phyloP scores from a whole-genome alignment of 805 yeast genomes.

The Zygosaccharomyces pseudorouxii region DNA sequence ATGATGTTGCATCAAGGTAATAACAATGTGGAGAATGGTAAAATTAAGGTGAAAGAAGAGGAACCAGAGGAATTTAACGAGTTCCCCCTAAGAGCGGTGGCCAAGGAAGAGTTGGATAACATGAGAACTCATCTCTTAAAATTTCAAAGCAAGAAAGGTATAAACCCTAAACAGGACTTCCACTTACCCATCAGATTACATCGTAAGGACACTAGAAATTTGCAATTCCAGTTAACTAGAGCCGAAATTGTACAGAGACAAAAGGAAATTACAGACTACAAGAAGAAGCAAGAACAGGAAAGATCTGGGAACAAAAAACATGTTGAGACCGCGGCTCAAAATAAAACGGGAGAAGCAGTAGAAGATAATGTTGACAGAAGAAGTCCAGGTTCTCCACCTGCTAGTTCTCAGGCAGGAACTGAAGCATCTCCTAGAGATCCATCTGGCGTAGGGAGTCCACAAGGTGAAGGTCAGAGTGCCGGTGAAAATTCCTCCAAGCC shows the following conservation, averaged over 20 bases:
- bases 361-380: constrained; percentile 5
- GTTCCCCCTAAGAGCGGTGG: constrained; percentile 60
- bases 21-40: background rate
- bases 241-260: constrained; percentile 67
- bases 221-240: constrained; percentile 79
- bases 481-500: background rate
- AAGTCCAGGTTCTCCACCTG: constrained; percentile 9
- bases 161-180: constrained; percentile 69
- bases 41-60: constrained; percentile 22
- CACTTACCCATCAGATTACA: constrained; percentile 82
- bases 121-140: constrained; percentile 75
- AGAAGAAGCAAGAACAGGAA: constrained; percentile 36
- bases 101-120: constrained; percentile 64
- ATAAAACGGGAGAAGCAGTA: constrained; percentile 15
- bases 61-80: constrained; percentile 34
- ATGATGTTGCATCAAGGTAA: constrained; percentile 20
- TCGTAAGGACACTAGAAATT: constrained; percentile 86
- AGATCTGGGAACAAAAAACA: constrained; percentile 20
- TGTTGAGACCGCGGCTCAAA: constrained; percentile 11
- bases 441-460: background rate
- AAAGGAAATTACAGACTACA: constrained; percentile 42
- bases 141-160: constrained; percentile 66
- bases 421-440: background rate
- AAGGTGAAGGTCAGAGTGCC: background rate
- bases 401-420: constrained; percentile 1